These are phyloP conservation scores for Penicillium sp. DNA, from an alignment of 2,329 filamentous ascomycete genomes.

Conservation along the genomic window DNA sequence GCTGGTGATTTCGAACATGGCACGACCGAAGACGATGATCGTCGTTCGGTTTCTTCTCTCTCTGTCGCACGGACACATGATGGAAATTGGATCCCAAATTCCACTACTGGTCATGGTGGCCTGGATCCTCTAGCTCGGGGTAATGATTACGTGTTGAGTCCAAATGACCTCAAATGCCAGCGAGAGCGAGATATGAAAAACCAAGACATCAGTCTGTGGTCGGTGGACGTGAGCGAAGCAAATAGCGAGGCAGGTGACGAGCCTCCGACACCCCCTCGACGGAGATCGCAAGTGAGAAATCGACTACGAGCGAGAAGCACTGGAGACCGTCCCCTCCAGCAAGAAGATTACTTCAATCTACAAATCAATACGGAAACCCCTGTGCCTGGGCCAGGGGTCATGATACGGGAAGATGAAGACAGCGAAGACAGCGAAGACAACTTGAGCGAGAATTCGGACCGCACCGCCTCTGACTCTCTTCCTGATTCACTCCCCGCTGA, in stretches of 20 bases:
- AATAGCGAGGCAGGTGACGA: constrained; percentile 39
- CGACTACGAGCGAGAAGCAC: constrained; percentile 46
- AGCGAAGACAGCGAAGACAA: constrained; percentile 40
- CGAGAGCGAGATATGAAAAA: constrained; percentile 48
- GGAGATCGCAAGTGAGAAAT: constrained; percentile 17
- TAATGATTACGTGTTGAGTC: constrained; percentile 42
- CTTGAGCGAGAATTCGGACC: constrained; percentile 26
- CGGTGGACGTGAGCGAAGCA: constrained; percentile 46
- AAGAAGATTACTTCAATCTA: constrained; percentile 32
- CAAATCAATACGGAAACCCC: constrained; percentile 31
- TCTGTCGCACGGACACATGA: constrained; percentile 37
- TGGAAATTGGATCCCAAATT: constrained; percentile 43
- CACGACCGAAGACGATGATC: constrained; percentile 18
- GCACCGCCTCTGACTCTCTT: constrained; percentile 22
- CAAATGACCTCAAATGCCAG: constrained; percentile 48
- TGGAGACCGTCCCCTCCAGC: constrained; percentile 30
- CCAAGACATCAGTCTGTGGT: constrained; percentile 50
- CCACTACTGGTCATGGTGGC: constrained; percentile 40
- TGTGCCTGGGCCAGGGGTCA: constrained; percentile 49
- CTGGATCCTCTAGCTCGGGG: constrained; percentile 45
- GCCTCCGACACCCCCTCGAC: constrained; percentile 16
- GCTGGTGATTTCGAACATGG: constrained; percentile 28
- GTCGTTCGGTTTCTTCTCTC: constrained; percentile 14
- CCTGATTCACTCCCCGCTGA: constrained; percentile 26
- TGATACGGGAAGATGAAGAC: constrained; percentile 43